These are phyloP conservation scores for Pseudopyricularia cyperi DNA, from an alignment of 2,329 filamentous ascomycete genomes.

Conservation along the genomic window DNA sequence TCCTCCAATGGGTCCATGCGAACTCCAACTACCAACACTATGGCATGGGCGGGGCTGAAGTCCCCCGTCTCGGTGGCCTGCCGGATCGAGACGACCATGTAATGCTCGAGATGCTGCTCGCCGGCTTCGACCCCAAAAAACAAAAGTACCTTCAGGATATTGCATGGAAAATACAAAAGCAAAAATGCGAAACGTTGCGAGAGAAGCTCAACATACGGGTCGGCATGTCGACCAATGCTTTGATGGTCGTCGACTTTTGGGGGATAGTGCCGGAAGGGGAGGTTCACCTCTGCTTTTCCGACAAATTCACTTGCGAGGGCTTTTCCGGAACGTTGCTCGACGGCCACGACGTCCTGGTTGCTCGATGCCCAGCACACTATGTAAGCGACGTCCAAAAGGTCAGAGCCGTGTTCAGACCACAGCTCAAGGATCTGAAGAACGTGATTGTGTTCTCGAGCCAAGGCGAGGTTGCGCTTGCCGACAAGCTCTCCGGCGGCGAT, in stretches of 20 bases:
- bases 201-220: conserved; percentile 47
- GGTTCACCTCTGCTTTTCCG: conserved; percentile 55
- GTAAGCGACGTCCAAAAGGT: conserved; percentile 62
- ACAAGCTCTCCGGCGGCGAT: conserved; percentile 64
- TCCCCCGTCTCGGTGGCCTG: conserved; percentile 34
- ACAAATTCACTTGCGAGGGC: conserved; percentile 44
- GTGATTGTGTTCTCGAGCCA: conserved; percentile 64
- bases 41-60: conserved; percentile 12
- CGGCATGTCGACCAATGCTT: conserved; percentile 45
- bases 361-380: conserved; percentile 56
- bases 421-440: conserved; percentile 58
- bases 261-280: conserved; percentile 49
- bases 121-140: conserved; percentile 42
- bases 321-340: conserved; percentile 41
- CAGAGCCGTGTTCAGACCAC: conserved; percentile 39
- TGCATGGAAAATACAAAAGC: conserved; percentile 31
- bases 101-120: conserved; percentile 40
- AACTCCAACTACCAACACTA: conserved; percentile 18
- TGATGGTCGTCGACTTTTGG: conserved; percentile 57
- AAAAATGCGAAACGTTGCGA: conserved; percentile 39
- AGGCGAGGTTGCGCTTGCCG: conserved; percentile 50
- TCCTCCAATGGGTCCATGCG: conserved; percentile 41
- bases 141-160: conserved; percentile 34
- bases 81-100: conserved; percentile 36
- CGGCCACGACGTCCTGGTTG: conserved; percentile 49